A percentile compares a stretch with the other conserved stretches of the same genome.
Evolutionary conservation across 441 rosid species (phyloP).

Genomic region (Erysimum cheiri): DNA sequence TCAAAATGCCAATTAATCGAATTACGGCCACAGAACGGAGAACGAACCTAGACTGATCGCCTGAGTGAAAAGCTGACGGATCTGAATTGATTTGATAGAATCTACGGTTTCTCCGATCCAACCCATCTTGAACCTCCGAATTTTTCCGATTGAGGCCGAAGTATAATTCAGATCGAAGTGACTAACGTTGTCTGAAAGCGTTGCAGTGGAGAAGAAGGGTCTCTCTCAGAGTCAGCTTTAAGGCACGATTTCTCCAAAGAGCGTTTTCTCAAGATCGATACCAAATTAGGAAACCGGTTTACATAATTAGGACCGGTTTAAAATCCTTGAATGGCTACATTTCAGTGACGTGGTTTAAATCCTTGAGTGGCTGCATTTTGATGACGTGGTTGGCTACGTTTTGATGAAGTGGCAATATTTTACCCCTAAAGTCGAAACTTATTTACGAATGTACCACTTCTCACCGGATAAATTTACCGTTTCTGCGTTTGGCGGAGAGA

Average conservation of each 20-base stretch:
- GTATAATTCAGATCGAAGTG: constrained; percentile 33
- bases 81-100: constrained; percentile 75
- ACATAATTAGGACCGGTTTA: constrained; percentile 17
- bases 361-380: constrained; percentile 2
- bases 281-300: constrained; percentile 37
- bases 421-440: neutral
- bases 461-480: constrained; percentile 12
- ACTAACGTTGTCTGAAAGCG: constrained; percentile 15
- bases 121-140: constrained; percentile 54
- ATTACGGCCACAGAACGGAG: constrained; percentile 3
- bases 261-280: constrained; percentile 20
- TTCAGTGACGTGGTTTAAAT: constrained; percentile 36
- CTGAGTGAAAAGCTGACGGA: constrained; percentile 78
- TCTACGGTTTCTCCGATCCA: constrained; percentile 72
- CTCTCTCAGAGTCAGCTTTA: constrained; percentile 24
- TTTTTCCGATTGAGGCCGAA: constrained; percentile 5
- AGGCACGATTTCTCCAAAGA: constrained; percentile 20
- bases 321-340: neutral
- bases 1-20: constrained; percentile 3
- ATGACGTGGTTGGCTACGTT: constrained; percentile 34
- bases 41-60: constrained; percentile 76
- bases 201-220: constrained; percentile 13
- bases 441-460: constrained; percentile 1
- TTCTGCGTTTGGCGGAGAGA: constrained; percentile 28
- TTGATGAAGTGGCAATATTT: constrained; percentile 16